These are phyloP conservation scores for Xerocomellus intermedius DNA, from an alignment of 768 basidiomycete species.

Conservation along the genomic window DNA sequence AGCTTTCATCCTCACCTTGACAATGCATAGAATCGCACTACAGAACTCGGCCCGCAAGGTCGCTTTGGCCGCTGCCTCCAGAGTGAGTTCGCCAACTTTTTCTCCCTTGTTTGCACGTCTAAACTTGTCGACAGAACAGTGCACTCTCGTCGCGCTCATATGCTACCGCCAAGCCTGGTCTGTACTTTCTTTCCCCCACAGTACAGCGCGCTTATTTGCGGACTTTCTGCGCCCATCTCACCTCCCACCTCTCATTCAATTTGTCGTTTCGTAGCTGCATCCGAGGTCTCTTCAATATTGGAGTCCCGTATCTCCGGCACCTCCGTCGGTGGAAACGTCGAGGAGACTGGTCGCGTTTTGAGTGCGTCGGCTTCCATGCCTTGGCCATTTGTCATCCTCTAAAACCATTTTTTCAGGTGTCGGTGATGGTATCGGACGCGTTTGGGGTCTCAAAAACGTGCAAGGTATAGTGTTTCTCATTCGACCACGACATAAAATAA, in stretches of 20 bases:
- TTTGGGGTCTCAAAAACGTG: conserved; percentile 98
- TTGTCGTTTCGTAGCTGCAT: conserved; percentile 69
- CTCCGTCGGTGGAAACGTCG: conserved; percentile 87
- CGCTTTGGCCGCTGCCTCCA: conserved; percentile 63
- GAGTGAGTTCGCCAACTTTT: conserved; percentile 43
- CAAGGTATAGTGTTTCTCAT: conserved; percentile 60
- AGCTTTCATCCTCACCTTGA: conserved; percentile 46
- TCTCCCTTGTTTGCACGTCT: conserved; percentile 1
- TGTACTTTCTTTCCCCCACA: conserved; percentile 28
- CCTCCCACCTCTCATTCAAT: conserved; percentile 22
- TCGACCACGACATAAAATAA: conserved; percentile 1
- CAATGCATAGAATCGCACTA: conserved; percentile 84
- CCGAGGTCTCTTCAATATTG: conserved; percentile 98
- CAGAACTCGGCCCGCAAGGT: conserved; percentile 80
- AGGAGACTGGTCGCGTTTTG: conserved; percentile 98
- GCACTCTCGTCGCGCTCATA: conserved; percentile 74
- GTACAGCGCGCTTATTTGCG: conserved; percentile 3
- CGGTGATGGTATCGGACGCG: conserved; percentile 99
- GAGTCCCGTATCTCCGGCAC: conserved; percentile 97
- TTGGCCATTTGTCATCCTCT: conserved; percentile 1
- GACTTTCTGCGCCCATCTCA: conserved; percentile 10
- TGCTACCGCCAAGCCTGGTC: conserved; percentile 98
- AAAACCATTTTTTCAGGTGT: conserved; percentile 57
- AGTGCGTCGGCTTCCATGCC: conserved; percentile 54
- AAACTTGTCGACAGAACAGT: conserved; percentile 32